Conservation (phyloP, 1,284 basidiomycete genomes). For the Mycena citricolor region DNA sequence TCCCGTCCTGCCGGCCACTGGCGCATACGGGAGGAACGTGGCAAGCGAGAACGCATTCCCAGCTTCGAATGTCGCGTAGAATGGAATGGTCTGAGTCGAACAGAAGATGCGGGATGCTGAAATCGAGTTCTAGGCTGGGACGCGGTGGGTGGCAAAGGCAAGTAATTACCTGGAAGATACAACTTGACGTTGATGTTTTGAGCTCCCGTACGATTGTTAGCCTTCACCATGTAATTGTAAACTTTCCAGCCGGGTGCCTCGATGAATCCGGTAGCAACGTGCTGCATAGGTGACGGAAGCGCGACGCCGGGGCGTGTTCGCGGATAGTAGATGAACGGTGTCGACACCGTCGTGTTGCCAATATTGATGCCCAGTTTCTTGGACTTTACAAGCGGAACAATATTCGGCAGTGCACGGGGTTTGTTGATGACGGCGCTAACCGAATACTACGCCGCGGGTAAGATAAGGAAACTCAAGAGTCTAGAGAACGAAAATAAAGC, state of each 20-base stretch:
- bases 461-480: too few relatives aligned
- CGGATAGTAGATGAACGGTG: conserved; percentile 64
- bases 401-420: conserved; percentile 37
- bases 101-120: conserved; percentile 59
- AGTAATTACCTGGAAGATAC: conserved; percentile 43
- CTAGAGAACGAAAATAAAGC: conserved; percentile 3
- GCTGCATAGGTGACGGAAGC: conserved; percentile 47
- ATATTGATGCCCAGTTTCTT: conserved; percentile 45
- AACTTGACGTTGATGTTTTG: conserved; percentile 47
- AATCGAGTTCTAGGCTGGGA: conserved; percentile 30
- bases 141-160: conserved; percentile 7
- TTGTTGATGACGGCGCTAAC: conserved; percentile 49
- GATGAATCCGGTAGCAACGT: conserved; percentile 37
- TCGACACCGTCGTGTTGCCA: conserved; percentile 53
- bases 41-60: conserved; percentile 55
- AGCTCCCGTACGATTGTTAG: conserved; percentile 34
- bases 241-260: conserved; percentile 51
- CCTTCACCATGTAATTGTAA: conserved; percentile 44
- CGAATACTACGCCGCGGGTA: conserved; percentile 41
- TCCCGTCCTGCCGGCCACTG: conserved; percentile 42
- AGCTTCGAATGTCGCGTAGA: conserved; percentile 59
- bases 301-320: conserved; percentile 58
- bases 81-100: conserved; percentile 59
- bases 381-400: conserved; percentile 45
- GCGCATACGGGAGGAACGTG: conserved; percentile 57